These are phyloP conservation scores for Epichloe glyceriae DNA, from an alignment of 2,329 filamentous ascomycete genomes.

Conservation along the genomic window DNA sequence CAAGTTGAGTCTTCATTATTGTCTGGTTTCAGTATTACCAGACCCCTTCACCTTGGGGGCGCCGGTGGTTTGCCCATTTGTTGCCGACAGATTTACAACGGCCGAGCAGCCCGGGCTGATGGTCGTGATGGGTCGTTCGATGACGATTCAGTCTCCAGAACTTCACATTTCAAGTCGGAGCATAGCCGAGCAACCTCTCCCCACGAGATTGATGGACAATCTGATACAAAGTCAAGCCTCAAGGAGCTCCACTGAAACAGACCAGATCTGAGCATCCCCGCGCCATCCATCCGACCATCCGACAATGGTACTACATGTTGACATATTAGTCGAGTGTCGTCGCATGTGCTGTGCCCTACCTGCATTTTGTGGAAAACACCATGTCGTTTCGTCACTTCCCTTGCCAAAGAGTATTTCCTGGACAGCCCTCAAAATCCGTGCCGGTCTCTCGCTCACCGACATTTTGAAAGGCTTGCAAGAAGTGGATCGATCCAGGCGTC, in stretches of 20 bases:
- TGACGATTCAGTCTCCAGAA: no score
- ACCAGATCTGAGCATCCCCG: background rate
- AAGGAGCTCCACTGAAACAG: background rate
- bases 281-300: background rate
- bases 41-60: no score
- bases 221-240: no score
- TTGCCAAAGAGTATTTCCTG: background rate
- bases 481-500: slow-evolving; percentile 1
- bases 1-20: no score
- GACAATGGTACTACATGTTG: background rate
- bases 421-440: background rate
- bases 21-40: no score
- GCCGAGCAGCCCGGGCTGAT: no score
- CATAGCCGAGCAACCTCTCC: no score
- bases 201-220: no score
- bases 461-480: slow-evolving; percentile 3
- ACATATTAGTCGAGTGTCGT: background rate
- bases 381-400: background rate
- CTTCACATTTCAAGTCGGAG: no score
- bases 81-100: no score
- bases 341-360: background rate
- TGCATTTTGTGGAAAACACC: background rate
- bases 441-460: slow-evolving; percentile 3
- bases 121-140: no score
- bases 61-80: no score